These are phyloP conservation scores for Capronia americana DNA, from an alignment of 2,329 filamentous ascomycete genomes.

Conservation along the genomic window DNA sequence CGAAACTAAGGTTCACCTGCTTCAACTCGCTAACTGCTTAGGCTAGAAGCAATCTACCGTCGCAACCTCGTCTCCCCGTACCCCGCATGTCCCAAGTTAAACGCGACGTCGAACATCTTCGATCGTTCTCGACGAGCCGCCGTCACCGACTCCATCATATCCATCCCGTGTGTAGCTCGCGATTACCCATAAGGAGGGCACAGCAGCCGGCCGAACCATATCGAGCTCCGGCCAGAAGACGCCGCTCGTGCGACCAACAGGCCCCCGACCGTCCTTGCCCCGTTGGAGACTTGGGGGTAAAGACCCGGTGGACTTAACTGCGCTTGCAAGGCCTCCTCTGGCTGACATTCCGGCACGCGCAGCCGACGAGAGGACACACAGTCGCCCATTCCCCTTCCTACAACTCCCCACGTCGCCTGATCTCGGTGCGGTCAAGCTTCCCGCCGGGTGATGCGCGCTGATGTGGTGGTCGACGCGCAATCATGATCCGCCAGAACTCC, in stretches of 20 bases:
- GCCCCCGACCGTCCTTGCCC: background rate
- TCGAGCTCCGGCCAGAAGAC: background rate
- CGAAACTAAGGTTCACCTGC: background rate
- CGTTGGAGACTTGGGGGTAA: slow-evolving; percentile 1
- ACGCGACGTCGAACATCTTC: background rate
- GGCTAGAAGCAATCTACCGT: background rate
- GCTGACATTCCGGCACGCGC: background rate
- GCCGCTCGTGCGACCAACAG: background rate
- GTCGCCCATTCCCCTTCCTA: slow-evolving; percentile 7
- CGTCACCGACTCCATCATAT: background rate
- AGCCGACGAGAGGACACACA: background rate
- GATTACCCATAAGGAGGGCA: background rate
- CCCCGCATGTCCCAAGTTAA: background rate
- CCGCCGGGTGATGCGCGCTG: slow-evolving; percentile 2
- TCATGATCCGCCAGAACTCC: slow-evolving; percentile 15
- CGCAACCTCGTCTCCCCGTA: background rate
- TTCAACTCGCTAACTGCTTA: background rate
- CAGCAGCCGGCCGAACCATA: background rate
- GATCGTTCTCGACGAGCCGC: background rate
- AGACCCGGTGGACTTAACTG: background rate
- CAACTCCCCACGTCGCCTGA: slow-evolving; percentile 20
- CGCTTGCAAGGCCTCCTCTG: no score
- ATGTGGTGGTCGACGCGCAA: background rate
- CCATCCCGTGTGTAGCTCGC: background rate
- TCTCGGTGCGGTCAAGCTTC: slow-evolving; percentile 2